Base-by-base conservation (phyloP, 306 rosid genomes). In the Castanospermum australe region DNA sequence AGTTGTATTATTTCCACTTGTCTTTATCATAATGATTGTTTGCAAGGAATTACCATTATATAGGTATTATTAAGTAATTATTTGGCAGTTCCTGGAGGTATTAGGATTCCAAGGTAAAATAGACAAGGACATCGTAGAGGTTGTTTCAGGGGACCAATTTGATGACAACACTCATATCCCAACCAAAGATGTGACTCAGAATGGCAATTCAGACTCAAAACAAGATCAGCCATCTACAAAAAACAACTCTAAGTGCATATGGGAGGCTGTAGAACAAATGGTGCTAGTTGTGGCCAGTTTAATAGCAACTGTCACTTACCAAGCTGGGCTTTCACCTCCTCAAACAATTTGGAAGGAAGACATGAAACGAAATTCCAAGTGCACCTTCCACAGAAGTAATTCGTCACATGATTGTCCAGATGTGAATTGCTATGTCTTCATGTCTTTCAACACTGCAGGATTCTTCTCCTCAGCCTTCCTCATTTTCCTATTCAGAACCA, bases 201-300 rank as follows among this genome's bases (percentile, higher is more conserved):
- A 14, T 21, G 52, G 77, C 33, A 54, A 54, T 52, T 41, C 50
- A 18, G 77, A 72, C 35, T 32, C 13, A 56, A 35, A 63, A 35
- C 39, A 72, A 25, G 7, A 65, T 12, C 45, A 15, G n/a, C 52
- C 21, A 28, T 3, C 32, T 28, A 28, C 32, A 44, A 35, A 21
- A 8, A 41, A 12, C 52, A 20, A 6, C 8, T 38, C 21, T 7
- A 61, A 59, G 32, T 2, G 42, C 15, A 35, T 36, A 52, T 35
- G 67, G 38, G 66, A 54, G 33, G 36, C 17, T 18, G 36, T 38
- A 25, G 17, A 15, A 17, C 21, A 73, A 20, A 8, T 57, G 47
- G 42, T 73, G 8, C 78, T 73, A 24, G 78, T 73, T 39, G 78
- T 41, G 56, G 79, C 79, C 9, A 20, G 30, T 59, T 59, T 74